A percentile compares a stretch with the other conserved stretches of the same genome.
Evolutionary conservation across 768 basidiomycete species (phyloP).

Genomic region (Boletus reticulatus): DNA sequence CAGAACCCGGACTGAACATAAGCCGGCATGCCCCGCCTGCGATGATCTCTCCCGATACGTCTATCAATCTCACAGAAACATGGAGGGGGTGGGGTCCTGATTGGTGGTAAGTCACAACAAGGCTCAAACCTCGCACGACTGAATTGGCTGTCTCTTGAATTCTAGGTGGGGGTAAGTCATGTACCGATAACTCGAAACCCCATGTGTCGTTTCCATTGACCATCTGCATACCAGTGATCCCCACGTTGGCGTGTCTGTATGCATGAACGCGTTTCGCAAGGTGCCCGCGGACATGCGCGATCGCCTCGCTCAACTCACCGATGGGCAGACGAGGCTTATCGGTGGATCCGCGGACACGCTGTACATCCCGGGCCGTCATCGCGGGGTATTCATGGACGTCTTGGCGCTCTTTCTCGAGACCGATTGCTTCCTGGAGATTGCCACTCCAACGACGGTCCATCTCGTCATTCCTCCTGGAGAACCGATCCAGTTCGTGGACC

Average conservation of each 20-base stretch:
- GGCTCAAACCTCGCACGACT: conserved; percentile 1
- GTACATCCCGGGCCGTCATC: conserved; percentile 45
- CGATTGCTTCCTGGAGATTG: conserved; percentile 49
- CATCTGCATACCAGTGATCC: conserved; percentile 33
- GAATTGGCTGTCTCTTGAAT: background rate
- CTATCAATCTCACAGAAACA: conserved; percentile 34
- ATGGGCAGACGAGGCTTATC: conserved; percentile 37
- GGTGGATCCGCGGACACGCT: conserved; percentile 50
- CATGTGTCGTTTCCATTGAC: background rate
- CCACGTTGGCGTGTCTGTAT: conserved; percentile 43
- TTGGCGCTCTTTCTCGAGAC: conserved; percentile 46
- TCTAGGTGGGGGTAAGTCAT: conserved; percentile 42
- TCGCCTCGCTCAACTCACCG: conserved; percentile 34
- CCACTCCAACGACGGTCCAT: conserved; percentile 44
- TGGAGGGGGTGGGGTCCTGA: conserved; percentile 41
- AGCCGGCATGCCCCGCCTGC: conserved; percentile 39
- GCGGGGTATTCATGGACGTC: conserved; percentile 38
- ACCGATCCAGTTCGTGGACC: conserved; percentile 46
- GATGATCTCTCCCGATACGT: conserved; percentile 41
- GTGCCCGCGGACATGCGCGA: conserved; percentile 37
- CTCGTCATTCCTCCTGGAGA: conserved; percentile 39
- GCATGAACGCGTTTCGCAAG: conserved; percentile 40
- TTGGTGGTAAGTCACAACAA: conserved; percentile 40
- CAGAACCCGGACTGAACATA: conserved; percentile 14
- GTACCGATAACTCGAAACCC: background rate